Base-by-base conservation (phyloP, 768 basidiomycete genomes). In the Leccinum olivaceopallidum region DNA sequence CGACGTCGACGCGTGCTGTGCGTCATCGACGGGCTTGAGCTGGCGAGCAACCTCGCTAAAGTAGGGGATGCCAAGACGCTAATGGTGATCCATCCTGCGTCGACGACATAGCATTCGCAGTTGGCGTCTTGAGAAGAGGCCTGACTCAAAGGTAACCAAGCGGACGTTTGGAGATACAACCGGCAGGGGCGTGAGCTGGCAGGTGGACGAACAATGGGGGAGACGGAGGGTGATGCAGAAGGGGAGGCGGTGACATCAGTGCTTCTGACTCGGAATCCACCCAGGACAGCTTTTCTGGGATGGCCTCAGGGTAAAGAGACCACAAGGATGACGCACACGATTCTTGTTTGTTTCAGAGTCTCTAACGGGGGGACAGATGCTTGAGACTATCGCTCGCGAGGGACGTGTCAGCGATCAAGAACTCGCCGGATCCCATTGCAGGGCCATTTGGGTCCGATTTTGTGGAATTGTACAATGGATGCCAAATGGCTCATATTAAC, bases 401-500 rank as follows among this genome's bases (percentile, higher is more conserved):
- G 57, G 62, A 58, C 55, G 56, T 58, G 62, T 58, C 63, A 60
- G 42, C 54, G 60, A 73, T 69, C 62, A 61, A 61, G 60, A 71
- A 68, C 57, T 63, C 65, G 60, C 73, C 56, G 63, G 60, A 67
- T 71, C 71, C 71, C 61, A 62, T 63, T 62, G 63, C 62, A 39
- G 61, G 67, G 62, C 63, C 63, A 67, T 63, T 65, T 68, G 59
- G 22, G 65, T 72, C 70, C 61, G 71, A 58, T 71, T 56, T 73
- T 52, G 61, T 68, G 66, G 68, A 65, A 66, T 71, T 63, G 59
- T 68, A 72, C 68, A 72, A 73, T 73, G 71, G 71, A 72, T 71
- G 71, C 26, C 56, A 65, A 39, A 72, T 56, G n/a, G 34, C 71
- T 72, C 42, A n/a, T n/a, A n/a, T n/a, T n/a, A n/a, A n/a, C 24